Evolutionary conservation across 768 basidiomycete species (phyloP).

Genomic region (Termitomyces sp.): DNA sequence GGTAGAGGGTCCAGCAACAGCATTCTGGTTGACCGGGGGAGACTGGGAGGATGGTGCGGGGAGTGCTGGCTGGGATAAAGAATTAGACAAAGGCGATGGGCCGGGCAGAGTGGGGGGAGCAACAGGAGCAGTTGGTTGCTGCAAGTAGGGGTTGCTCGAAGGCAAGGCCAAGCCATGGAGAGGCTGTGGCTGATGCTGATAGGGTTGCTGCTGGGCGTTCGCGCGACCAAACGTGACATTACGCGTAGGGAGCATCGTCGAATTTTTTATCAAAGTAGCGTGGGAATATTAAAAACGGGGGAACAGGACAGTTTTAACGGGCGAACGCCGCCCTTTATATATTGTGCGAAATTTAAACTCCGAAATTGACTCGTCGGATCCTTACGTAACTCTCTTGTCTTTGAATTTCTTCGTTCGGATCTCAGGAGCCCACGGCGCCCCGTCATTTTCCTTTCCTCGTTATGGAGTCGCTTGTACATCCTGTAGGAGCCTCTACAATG

Average conservation of each 20-base stretch:
- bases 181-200: conserved; percentile 39
- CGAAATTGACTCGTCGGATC: conserved; percentile 29
- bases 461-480: neutral
- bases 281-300: conserved; percentile 40
- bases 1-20: conserved; percentile 48
- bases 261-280: conserved; percentile 31
- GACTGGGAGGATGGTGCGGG: conserved; percentile 28
- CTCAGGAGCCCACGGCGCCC: neutral
- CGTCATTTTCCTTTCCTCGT: neutral
- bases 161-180: conserved; percentile 55
- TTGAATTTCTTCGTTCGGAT: conserved; percentile 24
- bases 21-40: conserved; percentile 29
- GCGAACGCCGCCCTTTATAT: conserved; percentile 40
- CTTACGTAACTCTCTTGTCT: conserved; percentile 41
- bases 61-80: conserved; percentile 33
- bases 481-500: neutral
- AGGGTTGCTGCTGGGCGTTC: conserved; percentile 36
- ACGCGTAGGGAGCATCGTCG: conserved; percentile 63
- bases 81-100: conserved; percentile 56
- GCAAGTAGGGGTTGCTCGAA: conserved; percentile 46
- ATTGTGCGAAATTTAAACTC: conserved; percentile 40
- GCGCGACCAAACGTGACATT: conserved; percentile 76
- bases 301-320: conserved; percentile 24
- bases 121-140: conserved; percentile 11
- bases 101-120: conserved; percentile 37